Conservation (phyloP, 768 basidiomycete species). For the Cystobasidium tubakii region DNA sequence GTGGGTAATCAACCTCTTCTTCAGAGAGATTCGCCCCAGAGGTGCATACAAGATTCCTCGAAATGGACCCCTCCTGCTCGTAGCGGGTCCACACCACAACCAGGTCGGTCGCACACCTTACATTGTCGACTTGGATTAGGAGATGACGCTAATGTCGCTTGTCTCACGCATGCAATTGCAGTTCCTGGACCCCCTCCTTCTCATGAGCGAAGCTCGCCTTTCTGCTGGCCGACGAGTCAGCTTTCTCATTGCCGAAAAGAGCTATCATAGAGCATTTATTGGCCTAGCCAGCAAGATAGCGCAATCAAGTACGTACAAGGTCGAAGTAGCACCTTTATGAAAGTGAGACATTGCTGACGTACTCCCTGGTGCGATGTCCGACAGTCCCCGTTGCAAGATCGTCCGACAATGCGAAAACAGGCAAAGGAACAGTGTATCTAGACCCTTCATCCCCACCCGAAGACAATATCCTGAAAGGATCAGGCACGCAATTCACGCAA, state of each 20-base stretch:
- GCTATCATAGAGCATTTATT: conserved; percentile 70
- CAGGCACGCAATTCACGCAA: conserved; percentile 67
- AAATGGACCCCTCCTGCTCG: conserved; percentile 85
- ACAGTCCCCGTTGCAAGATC: conserved; percentile 89
- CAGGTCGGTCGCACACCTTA: conserved; percentile 56
- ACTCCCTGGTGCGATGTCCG: neutral
- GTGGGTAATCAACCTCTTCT: conserved; percentile 83
- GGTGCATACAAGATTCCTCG: conserved; percentile 90
- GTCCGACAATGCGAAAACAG: conserved; percentile 72
- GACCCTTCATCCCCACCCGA: conserved; percentile 57
- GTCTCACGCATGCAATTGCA: no score
- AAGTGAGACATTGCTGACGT: no score
- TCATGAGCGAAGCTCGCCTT: conserved; percentile 75
- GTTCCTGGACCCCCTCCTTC: conserved; percentile 86
- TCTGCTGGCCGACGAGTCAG: conserved; percentile 75
- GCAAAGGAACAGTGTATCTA: conserved; percentile 60
- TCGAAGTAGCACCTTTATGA: neutral
- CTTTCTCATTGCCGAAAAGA: conserved; percentile 82
- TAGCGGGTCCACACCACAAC: conserved; percentile 85
- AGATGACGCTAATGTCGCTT: no score
- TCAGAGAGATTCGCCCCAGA: conserved; percentile 86
- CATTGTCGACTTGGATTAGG: neutral
- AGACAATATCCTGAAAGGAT: conserved; percentile 78
- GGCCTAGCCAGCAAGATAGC: conserved; percentile 76
- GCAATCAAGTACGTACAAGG: conserved; percentile 68